These are phyloP conservation scores for Blastocystis sp. DNA, from an alignment of 352 stramenopile species.

Conservation along the genomic window DNA sequence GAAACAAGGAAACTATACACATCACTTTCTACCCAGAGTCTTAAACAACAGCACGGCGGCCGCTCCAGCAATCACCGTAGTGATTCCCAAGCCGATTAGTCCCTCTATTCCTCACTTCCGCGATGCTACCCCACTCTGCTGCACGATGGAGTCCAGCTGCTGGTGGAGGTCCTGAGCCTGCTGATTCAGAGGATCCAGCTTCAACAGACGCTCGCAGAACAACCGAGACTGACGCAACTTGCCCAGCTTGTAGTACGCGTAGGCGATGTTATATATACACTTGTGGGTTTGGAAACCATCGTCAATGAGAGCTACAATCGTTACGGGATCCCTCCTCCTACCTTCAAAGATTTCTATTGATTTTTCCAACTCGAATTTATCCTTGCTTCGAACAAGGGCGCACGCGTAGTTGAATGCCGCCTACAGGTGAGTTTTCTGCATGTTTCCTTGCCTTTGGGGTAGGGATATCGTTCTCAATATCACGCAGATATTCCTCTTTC, in stretches of 20 bases:
- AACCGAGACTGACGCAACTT: slow-evolving; percentile 16
- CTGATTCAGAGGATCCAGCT: slow-evolving; percentile 21
- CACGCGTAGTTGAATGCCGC: slow-evolving; percentile 27
- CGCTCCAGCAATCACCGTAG: neutral
- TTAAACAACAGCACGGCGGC: slow-evolving; percentile 3
- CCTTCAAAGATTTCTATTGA: slow-evolving; percentile 20
- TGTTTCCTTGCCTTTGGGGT: neutral
- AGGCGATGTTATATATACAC: slow-evolving; percentile 26
- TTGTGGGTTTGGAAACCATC: slow-evolving; percentile 30
- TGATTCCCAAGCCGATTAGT: slow-evolving; percentile 16
- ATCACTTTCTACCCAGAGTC: slow-evolving; percentile 4
- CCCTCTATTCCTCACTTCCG: neutral
- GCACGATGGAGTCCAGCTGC: neutral
- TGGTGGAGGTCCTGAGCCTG: slow-evolving; percentile 33
- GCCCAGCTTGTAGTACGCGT: slow-evolving; percentile 24
- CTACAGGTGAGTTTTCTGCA: neutral
- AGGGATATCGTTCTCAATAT: slow-evolving; percentile 30
- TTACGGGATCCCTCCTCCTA: neutral
- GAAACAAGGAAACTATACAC: no score
- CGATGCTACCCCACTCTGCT: neutral
- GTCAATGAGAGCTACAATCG: neutral
- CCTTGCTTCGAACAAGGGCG: neutral
- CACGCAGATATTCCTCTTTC: slow-evolving; percentile 30
- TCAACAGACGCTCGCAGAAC: slow-evolving; percentile 17
- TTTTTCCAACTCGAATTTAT: slow-evolving; percentile 7